Percentiles rank a stretch among this genome's conserved stretches.
These are phyloP conservation scores for Arctium lappa DNA, from an alignment of 129 eudicot species.

Conservation along the genomic window DNA sequence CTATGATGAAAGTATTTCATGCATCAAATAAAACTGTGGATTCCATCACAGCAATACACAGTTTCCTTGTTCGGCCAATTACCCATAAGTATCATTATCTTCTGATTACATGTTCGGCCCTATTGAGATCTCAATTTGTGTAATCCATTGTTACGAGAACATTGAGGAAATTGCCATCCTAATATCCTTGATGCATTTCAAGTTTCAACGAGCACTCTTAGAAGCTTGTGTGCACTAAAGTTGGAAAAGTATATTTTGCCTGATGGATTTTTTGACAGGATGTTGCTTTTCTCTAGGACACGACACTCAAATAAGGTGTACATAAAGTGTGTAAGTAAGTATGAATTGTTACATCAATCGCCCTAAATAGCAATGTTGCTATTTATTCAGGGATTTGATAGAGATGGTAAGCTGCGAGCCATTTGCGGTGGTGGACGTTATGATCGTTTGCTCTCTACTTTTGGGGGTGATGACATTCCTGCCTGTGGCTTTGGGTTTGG, in stretches of 20 bases:
- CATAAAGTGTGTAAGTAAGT: neutral
- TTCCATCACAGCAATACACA: neutral
- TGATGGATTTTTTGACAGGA: neutral
- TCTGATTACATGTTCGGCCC: neutral
- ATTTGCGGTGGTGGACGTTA: constrained; percentile 98
- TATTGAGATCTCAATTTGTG: neutral
- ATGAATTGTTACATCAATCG: neutral
- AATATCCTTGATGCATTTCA: neutral
- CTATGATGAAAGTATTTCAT: too few species aligned
- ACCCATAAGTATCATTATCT: neutral
- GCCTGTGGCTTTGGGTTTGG: constrained; percentile 99
- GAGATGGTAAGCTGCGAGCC: constrained; percentile 88
- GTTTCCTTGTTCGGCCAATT: neutral
- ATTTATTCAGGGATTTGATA: constrained; percentile 74
- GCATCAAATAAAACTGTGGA: too few species aligned
- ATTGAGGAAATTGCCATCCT: neutral
- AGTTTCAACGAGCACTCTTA: neutral
- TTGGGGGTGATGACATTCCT: constrained; percentile 91
- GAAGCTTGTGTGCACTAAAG: neutral
- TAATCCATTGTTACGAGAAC: neutral
- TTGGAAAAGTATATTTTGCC: neutral
- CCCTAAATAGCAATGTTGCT: neutral
- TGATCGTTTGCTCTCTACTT: constrained; percentile 79
- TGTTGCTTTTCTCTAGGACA: neutral
- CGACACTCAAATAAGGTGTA: neutral